These are phyloP conservation scores for Guyanaporus albipodus DNA, from an alignment of 768 basidiomycete species.

Conservation along the genomic window DNA sequence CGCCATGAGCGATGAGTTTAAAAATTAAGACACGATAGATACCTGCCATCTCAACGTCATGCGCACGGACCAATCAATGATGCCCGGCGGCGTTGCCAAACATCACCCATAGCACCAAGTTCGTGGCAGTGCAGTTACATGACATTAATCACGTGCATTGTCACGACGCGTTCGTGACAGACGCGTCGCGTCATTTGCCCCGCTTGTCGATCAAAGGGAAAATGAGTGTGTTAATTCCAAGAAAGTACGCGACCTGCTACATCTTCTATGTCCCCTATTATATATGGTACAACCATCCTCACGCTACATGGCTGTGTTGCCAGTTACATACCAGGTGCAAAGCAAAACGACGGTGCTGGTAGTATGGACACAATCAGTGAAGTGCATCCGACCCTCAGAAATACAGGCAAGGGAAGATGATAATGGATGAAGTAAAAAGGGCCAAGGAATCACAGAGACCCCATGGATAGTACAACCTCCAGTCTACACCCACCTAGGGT, in stretches of 20 bases:
- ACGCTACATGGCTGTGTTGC: slow-evolving; percentile 13
- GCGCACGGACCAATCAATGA: neutral
- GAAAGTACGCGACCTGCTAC: slow-evolving; percentile 17
- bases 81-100: no score
- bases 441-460: slow-evolving; percentile 8
- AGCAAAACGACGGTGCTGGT: slow-evolving; percentile 19
- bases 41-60: slow-evolving; percentile 20
- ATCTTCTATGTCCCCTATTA: slow-evolving; percentile 10
- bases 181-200: slow-evolving; percentile 20
- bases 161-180: slow-evolving; percentile 30
- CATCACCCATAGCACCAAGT: neutral
- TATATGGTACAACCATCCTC: slow-evolving; percentile 24
- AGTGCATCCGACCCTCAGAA: slow-evolving; percentile 5
- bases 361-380: slow-evolving; percentile 9
- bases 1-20: neutral
- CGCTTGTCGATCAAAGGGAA: slow-evolving; percentile 1
- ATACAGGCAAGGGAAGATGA: slow-evolving; percentile 14
- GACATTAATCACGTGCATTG: slow-evolving; percentile 22
- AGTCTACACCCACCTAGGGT: slow-evolving; percentile 13
- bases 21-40: neutral
- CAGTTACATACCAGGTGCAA: slow-evolving; percentile 19
- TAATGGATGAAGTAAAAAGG: slow-evolving; percentile 1
- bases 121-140: slow-evolving; percentile 20
- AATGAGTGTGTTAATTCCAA: slow-evolving; percentile 14
- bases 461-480: slow-evolving; percentile 18